A percentile compares a stretch with the other conserved stretches of the same genome.
These are phyloP conservation scores for Neurospora sp. DNA, from an alignment of 2,329 filamentous ascomycete genomes.

Conservation along the genomic window DNA sequence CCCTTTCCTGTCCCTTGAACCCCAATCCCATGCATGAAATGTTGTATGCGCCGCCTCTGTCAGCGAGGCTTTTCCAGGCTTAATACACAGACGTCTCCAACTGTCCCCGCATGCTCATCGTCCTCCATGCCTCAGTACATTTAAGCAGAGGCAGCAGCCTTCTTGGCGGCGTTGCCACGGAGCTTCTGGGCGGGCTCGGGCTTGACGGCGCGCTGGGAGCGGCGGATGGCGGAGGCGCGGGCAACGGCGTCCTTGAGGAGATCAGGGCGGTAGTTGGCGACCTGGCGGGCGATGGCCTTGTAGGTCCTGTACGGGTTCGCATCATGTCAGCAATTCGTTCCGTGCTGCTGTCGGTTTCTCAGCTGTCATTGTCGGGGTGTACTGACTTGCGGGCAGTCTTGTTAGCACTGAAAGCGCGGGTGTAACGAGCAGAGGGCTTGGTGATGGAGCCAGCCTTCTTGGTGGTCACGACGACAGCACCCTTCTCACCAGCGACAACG, in stretches of 20 bases:
- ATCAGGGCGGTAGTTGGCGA: constrained; percentile 73
- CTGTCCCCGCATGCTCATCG: constrained; percentile 2
- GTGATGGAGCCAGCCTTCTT: constrained; percentile 69
- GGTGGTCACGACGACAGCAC: constrained; percentile 68
- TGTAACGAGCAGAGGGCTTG: constrained; percentile 60
- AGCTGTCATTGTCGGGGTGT: not conserved
- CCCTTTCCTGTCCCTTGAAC: constrained; percentile 15
- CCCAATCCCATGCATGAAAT: constrained; percentile 10
- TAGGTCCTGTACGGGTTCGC: constrained; percentile 56
- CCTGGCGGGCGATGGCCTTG: constrained; percentile 73
- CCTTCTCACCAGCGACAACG: constrained; percentile 64
- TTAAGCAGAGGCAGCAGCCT: constrained; percentile 48
- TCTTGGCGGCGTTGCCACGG: constrained; percentile 69
- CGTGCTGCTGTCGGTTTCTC: not conserved
- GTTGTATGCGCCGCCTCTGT: constrained; percentile 10
- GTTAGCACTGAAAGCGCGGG: constrained; percentile 59
- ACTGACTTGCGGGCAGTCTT: constrained; percentile 72
- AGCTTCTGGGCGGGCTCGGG: constrained; percentile 61
- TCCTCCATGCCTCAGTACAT: constrained; percentile 2
- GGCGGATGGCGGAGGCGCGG: constrained; percentile 77
- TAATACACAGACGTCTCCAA: constrained; percentile 13
- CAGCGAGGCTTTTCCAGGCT: constrained; percentile 10
- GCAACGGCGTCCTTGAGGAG: constrained; percentile 70
- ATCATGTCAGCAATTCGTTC: constrained; percentile 9
- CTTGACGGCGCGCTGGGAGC: constrained; percentile 71